Base-by-base conservation (phyloP, 305 asterid genomes). In the Plantago rigida region DNA sequence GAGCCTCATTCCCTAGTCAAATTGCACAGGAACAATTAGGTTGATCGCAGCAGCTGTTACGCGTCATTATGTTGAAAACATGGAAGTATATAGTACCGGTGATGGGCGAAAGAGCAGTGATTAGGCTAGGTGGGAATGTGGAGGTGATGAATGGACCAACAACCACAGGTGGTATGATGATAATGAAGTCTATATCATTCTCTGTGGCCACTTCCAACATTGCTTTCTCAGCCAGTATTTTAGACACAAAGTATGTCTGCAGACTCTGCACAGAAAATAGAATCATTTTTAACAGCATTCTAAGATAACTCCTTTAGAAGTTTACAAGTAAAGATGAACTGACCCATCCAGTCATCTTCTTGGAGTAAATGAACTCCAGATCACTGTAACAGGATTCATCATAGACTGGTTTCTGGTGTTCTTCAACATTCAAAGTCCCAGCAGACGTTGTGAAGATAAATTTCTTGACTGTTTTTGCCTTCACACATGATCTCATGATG, bases 291-390 rank as follows among this genome's bases (percentile, higher is more conserved):
- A 45, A 28, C 13, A 24, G 11, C 45, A 42, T 17, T 19, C 29
- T 22, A 4, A 12, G 9, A 57, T 59, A 6, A 34, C 22, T 14
- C 60, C 22, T 4, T 57, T 31, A 3, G 50, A 57, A 44, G 52
- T 22, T 45, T 11, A 5, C 26, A 17, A 47, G 14, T 28, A 54
- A 31, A 56, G 24, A 11, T 51, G 10, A 8, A 34, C 81, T 31
- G 13, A 88, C 97, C 98, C 98, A 91, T 78, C 92, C 96, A 0
- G 95, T 86, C 96, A 87, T 86, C 72, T 91, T 91, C 67, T 70
- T 86, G 82, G 90, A 76, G 74, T 72, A 24, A 5, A 91, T 86
- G 72, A 91, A 91, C 46, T 86, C 87, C 71, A 84, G 66, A 67
- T 91, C 94, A 60, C 98, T 91, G 88, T 86, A 82, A 64, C 60